A percentile compares a stretch with the other conserved stretches of the same genome.
Conservation (phyloP, 345 rosid species). For the Anastatica hierochuntica region DNA sequence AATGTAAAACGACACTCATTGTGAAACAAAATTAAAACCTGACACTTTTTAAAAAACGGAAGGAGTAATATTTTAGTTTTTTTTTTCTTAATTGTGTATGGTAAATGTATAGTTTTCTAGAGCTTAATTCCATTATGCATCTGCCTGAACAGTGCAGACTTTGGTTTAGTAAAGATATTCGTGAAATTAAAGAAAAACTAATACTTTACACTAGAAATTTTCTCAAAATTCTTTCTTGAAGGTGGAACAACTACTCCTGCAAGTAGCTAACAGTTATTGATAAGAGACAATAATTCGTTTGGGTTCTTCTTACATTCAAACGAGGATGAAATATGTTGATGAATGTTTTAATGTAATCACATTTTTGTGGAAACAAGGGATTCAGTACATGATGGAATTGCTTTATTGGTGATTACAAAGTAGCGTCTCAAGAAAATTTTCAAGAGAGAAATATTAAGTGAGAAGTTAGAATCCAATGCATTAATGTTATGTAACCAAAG, state of each 20-base stretch:
- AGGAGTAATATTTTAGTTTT: neutral
- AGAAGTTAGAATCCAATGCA: too few relatives aligned
- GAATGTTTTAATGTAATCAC: conserved; percentile 6
- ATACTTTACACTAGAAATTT: neutral
- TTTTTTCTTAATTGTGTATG: too few relatives aligned
- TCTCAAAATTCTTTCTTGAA: too few relatives aligned
- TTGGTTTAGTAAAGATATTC: neutral
- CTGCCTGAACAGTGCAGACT: neutral
- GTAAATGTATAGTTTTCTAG: neutral
- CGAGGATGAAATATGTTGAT: conserved; percentile 12
- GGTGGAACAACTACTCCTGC: too few relatives aligned
- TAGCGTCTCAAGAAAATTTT: too few relatives aligned
- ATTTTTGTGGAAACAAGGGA: conserved; percentile 11
- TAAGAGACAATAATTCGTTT: conserved; percentile 9
- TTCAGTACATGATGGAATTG: neutral
- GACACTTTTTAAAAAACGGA: too few relatives aligned
- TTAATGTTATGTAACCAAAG: too few relatives aligned
- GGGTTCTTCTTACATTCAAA: neutral
- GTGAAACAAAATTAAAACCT: too few relatives aligned
- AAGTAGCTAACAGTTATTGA: neutral
- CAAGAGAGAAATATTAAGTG: too few relatives aligned
- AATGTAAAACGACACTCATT: too few relatives aligned
- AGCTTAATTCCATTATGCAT: neutral
- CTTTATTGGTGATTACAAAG: conserved; percentile 10
- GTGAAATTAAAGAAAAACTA: neutral